Conservation (phyloP, 2,329 filamentous ascomycete genomes). For the Coccinonectria pachysandricola region DNA sequence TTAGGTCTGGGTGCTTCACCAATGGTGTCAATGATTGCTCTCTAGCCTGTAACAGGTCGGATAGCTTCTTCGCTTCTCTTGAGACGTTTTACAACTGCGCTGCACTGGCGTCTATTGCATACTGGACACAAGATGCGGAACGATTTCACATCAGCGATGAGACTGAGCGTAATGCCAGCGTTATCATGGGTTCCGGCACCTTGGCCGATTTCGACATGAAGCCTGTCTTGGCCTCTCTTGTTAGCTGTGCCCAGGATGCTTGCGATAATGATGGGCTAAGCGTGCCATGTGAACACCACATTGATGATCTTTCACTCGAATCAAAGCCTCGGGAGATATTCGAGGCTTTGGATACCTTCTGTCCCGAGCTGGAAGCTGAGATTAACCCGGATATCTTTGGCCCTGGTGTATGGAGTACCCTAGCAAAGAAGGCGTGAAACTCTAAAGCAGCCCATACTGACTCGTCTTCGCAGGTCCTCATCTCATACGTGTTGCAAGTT, state of each 20-base stretch:
- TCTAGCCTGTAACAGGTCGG: constrained; percentile 21
- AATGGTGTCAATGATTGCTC: constrained; percentile 22
- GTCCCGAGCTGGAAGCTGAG: constrained; percentile 25
- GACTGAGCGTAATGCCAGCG: constrained; percentile 27
- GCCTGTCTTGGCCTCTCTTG: constrained; percentile 23
- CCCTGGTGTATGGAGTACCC: constrained; percentile 22
- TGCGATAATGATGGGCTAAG: constrained; percentile 25
- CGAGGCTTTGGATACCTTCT: constrained; percentile 25
- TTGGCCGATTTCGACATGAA: constrained; percentile 21
- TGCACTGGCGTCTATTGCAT: constrained; percentile 24
- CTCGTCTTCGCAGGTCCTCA: constrained; percentile 21
- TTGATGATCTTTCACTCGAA: constrained; percentile 16
- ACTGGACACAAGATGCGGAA: constrained; percentile 22
- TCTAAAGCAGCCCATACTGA: constrained; percentile 3
- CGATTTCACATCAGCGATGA: constrained; percentile 22
- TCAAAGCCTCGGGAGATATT: constrained; percentile 23
- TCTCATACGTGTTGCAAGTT: constrained; percentile 29
- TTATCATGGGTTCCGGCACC: constrained; percentile 23
- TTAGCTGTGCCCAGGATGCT: constrained; percentile 25
- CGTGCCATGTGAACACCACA: constrained; percentile 19
- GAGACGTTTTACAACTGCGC: constrained; percentile 31
- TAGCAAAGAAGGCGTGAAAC: not conserved
- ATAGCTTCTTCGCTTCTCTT: constrained; percentile 23
- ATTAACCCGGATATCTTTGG: constrained; percentile 31
- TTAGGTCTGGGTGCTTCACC: constrained; percentile 22